phyloP scores from a whole-genome alignment of 2,329 filamentous ascomycete species.

The Talaromyces sp. region DNA sequence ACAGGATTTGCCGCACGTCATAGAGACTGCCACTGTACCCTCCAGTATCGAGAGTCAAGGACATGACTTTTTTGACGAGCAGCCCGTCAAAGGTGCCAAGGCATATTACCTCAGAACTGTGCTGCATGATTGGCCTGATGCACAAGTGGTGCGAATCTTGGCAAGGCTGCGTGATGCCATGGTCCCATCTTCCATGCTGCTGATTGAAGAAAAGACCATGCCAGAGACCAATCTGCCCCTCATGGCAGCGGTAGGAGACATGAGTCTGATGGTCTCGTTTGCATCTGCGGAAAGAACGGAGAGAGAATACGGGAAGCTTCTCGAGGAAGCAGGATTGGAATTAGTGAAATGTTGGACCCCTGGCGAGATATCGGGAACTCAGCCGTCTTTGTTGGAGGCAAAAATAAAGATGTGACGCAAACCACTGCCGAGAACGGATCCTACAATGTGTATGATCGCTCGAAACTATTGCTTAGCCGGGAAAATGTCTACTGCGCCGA shows the following conservation, averaged over 20 bases:
- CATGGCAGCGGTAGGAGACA: conserved; percentile 7
- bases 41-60: background rate
- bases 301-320: conserved; percentile 16
- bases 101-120: conserved; percentile 23
- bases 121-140: conserved; percentile 24
- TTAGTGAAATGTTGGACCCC: conserved; percentile 3
- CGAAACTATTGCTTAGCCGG: background rate
- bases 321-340: conserved; percentile 14
- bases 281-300: conserved; percentile 17
- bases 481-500: background rate
- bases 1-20: background rate
- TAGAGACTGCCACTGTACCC: background rate
- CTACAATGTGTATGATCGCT: background rate
- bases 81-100: conserved; percentile 17
- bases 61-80: conserved; percentile 16
- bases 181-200: conserved; percentile 18
- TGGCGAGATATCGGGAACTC: background rate
- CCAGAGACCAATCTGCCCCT: background rate
- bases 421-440: background rate
- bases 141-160: conserved; percentile 15
- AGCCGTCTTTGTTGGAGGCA: background rate
- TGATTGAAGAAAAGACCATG: conserved; percentile 22
- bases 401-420: background rate
- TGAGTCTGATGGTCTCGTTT: conserved; percentile 18
- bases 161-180: conserved; percentile 17